Base-by-base conservation (phyloP, 2,329 filamentous ascomycete species). In the Tolypocladium endophyticum region DNA sequence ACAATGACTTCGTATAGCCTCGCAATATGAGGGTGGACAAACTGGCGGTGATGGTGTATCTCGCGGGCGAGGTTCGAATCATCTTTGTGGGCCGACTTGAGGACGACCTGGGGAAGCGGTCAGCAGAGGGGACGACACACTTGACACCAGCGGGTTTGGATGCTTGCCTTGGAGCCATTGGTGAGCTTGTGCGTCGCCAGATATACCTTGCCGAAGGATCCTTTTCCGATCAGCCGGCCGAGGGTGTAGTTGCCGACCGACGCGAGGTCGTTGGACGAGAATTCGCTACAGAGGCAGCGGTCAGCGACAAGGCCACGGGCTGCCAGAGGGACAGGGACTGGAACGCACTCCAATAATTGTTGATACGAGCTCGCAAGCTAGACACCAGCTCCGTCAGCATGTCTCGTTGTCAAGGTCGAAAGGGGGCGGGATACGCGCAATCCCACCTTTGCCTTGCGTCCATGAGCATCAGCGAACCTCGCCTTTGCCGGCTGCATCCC, bases 191-290 rank as follows among this genome's bases (percentile, higher is more conserved):
- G 94, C 54, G 87, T 86, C 61, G 93, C 94, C 61, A 99, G 82
- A 74, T 99, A 99, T 69, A 99, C 94, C 77, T 97, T 97, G 69
- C 94, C 94, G 75, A 99, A 99, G 64, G 92, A 97, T 60, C 94
- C 94, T 72, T 97, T 99, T 66, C 94, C 94, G 71, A 99, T 96
- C 61, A 99, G 80, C 61, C 87, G 87, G 54, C 94, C 94, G 60
- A 99, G 83, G 41, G 87, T 87, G 75, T 99, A 99, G 77, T 97
- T 97, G 67, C 94, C 94, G 62, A 99, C 94, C 59, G 87, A 90
- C 69, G 89, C 88, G 66, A 99, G 85, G 65, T 99, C 93, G 72
- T 88, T 89, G 67, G 90, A 91, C 62, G 90, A 88, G 79, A 99
- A 99, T 77, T 97, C 93, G 79, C 91, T 97, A 73, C 30, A 39